Evolutionary conservation across 2,329 filamentous ascomycete species (phyloP).

Genomic region (Stenocarpella maydis): DNA sequence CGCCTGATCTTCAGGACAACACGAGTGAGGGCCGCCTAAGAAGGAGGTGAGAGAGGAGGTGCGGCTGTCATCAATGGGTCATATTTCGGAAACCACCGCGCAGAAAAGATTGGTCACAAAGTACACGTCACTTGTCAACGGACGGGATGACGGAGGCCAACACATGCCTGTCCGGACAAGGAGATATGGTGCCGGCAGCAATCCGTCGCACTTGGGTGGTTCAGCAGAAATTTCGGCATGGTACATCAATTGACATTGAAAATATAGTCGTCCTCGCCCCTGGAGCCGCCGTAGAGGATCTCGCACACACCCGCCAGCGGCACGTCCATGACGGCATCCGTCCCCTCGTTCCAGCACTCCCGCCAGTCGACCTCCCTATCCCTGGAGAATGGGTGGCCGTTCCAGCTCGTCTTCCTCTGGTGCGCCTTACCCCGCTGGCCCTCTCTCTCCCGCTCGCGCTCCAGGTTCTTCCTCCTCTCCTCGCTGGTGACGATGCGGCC

Average conservation of each 20-base stretch:
- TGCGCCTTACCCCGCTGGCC: slow-evolving; percentile 45
- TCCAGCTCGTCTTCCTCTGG: slow-evolving; percentile 41
- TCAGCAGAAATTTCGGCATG: background rate
- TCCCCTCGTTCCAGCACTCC: slow-evolving; percentile 87
- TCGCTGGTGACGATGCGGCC: slow-evolving; percentile 56
- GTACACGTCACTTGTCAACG: background rate
- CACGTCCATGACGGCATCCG: slow-evolving; percentile 97
- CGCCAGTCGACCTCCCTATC: slow-evolving; percentile 70
- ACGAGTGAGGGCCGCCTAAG: background rate
- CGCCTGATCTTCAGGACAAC: background rate
- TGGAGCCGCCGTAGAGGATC: slow-evolving; percentile 80
- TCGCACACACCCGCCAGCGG: slow-evolving; percentile 95
- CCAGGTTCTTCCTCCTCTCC: slow-evolving; percentile 49
- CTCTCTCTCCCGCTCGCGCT: slow-evolving; percentile 44
- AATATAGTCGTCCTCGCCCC: slow-evolving; percentile 33
- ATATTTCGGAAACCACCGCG: background rate
- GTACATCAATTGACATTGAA: background rate
- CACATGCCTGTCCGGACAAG: background rate
- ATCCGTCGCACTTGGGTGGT: background rate
- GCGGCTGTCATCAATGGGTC: background rate
- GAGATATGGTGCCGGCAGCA: background rate
- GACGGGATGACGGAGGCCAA: no score
- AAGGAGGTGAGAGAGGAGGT: background rate
- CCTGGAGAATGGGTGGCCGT: slow-evolving; percentile 5
- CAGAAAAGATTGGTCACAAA: no score